Evolutionary conservation across 192 early-diverging fungal species (phyloP), one percentile per base, ranked within the genome.

Genomic region (Glomus cerebriforme): DNA sequence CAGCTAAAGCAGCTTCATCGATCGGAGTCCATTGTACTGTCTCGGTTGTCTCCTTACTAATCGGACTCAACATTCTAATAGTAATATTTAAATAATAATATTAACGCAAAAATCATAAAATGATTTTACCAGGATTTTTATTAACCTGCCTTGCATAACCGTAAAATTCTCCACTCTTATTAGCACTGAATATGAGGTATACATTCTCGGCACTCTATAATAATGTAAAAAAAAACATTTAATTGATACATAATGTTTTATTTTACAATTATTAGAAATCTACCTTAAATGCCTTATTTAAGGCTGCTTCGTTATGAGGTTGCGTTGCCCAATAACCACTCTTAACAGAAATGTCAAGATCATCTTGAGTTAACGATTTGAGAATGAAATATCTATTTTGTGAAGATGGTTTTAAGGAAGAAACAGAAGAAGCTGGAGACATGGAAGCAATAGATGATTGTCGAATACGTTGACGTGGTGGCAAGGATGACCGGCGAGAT

Each of bases 111-210:
- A 31, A 72, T 63, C 5, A 79, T 12, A 79, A 60, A 75, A 6
- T 27, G 22, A n/a, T 43, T 37, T 37, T 10, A 79, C 7, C 39
- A 32, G 37, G 27, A 19, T 1, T 58, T 22, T 27, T 4, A 2
- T 58, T 12, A 15, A 12, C 26, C 79, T 83, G 82, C 82, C 80
- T 78, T 34, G 84, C 86, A 77, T 83, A 87, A 39, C 86, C 86
- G 81, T 85, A 87, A 69, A 87, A 87, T 64, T 87, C 86, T 6
- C 86, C 86, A 63, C 86, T 87, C 73, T 85, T 87, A 75, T 87
- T 87, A 2, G 84, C 86, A 69, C 86, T 87, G 62, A 87, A 87
- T 24, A 87, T 81, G 58, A 87, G 79, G 79, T 82, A 87, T 1
- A 87, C 86, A 47, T 84, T 82, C 58, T 82, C 81, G 12, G 81